These are phyloP conservation scores for Leucosporidium scottii DNA, from an alignment of 768 basidiomycete species.

Conservation along the genomic window DNA sequence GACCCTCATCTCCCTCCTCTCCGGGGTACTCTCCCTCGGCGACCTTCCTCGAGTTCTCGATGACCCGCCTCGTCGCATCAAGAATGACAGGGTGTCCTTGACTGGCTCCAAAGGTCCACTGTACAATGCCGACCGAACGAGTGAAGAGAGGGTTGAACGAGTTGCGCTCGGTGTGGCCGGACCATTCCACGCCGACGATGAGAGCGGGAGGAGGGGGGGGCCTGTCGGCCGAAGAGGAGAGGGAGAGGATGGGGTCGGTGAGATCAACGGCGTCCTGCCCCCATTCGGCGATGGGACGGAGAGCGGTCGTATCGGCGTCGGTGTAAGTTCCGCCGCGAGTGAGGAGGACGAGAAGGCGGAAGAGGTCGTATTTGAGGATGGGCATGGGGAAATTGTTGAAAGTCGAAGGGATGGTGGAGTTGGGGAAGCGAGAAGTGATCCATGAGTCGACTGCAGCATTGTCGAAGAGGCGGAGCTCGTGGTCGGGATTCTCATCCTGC, in stretches of 20 bases:
- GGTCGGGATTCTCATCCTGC: not conserved
- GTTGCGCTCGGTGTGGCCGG: constrained; percentile 1
- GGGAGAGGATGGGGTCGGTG: not conserved
- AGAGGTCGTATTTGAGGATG: constrained; percentile 9
- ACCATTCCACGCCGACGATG: constrained; percentile 7
- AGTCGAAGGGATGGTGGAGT: no score
- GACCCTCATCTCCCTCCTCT: constrained; percentile 9
- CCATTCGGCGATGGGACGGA: not conserved
- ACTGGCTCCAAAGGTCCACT: constrained; percentile 40
- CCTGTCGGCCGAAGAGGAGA: no score
- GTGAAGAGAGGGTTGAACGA: constrained; percentile 2
- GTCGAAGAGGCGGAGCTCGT: not conserved
- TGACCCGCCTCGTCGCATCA: constrained; percentile 37
- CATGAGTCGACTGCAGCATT: not conserved
- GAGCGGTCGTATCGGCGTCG: not conserved
- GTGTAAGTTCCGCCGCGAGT: constrained; percentile 2
- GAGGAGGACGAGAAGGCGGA: constrained; percentile 7
- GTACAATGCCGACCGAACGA: constrained; percentile 30
- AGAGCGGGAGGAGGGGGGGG: not conserved
- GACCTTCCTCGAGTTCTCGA: constrained; percentile 12
- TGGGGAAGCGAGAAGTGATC: not conserved
- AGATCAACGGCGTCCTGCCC: not conserved
- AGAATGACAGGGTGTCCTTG: constrained; percentile 40
- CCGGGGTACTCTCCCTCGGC: constrained; percentile 19
- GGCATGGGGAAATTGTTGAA: not conserved